Evolutionary conservation across 768 basidiomycete genomes (phyloP), one percentile per base, ranked within the genome.

Genomic region (Mycena kentingensis): DNA sequence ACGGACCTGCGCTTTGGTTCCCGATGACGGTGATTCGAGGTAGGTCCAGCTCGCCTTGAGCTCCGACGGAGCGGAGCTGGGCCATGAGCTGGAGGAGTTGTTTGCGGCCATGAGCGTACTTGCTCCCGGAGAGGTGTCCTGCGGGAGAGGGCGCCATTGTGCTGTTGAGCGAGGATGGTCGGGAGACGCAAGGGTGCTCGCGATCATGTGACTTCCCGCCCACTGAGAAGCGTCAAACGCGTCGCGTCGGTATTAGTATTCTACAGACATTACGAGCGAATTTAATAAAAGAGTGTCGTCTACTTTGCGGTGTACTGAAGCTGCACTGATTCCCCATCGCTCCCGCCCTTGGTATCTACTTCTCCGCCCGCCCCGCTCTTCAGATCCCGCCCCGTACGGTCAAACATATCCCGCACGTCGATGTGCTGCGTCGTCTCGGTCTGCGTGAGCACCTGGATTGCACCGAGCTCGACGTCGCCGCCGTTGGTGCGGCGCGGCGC

Each of bases 11-110:
- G 42, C 73, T 75, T 61, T 82, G 81, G 37, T 78, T 79, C 13
- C 80, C 80, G 32, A 80, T 78, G 35, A 80, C 77, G 18, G 73
- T 74, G 37, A 81, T 76, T 7, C 77, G 65, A 7, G 80, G 78
- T 5, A 82, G 63, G 49, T 81, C 78, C 11, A 81, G 61, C 21
- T 78, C 73, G 3, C 67, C 67, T 62, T 79, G 74, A 2, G 73
- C 70, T 1, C 77, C 73, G 25, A 72, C 63, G 3, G 68, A 64
- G 12, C 68, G 66, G 13, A 73, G 58, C 35, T 68, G 63, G 29
- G 67, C 71, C 45, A 73, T 53, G 16, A 71, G 62, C 13, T 52
- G 41, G 5, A 72, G 52, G 2, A 72, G 58, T 43, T 69, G 67
- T 39, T 70, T 71, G 15, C 68, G 52, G 27, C 65, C 64, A 10